Base-by-base conservation (phyloP, 352 stramenopile genomes). In the Phytophthora pinifolia region DNA sequence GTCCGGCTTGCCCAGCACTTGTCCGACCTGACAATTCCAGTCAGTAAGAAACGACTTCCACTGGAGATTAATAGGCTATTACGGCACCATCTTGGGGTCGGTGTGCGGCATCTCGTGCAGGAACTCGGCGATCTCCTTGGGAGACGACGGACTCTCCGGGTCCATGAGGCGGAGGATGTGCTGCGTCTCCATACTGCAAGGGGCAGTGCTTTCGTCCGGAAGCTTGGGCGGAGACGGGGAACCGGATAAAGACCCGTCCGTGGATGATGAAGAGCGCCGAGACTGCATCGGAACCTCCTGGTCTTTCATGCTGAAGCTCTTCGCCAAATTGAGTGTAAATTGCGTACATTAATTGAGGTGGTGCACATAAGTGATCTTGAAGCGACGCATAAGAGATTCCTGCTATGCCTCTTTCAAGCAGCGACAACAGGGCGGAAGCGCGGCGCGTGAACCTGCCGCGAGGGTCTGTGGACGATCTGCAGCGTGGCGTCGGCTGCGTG, bases 1-100 rank as follows among this genome's bases (percentile, higher is more conserved):
- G 32, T 90, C 74, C 1, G 78, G 78, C 54, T 92, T 76, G 6
- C 82, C 82, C 6, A 92, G 70, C 22, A 90, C 65, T 12, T 72
- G 72, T 1, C 82, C 82, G 10, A 90, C 62, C 78, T 89, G 38
- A 2, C 20, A 42, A 12, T 25, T 48, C 38, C 41, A 52, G 7
- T 39, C 20, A 29, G n/a, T 7, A 31, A 32, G 27, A 13, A 9
- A 31, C 8, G 13, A 6, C 22, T 27, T 27, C 22, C 22, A 27
- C 22, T 27, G 6, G n/a, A 52, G 30, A 12, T 37, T 22, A 47
- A 50, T 44, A 15, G 8, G 10, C 14, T 27, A 27, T 7, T 56
- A 30, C 9, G 43, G 49, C 36, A 86, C 81, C 79, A 86, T 82
- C 60, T 83, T 82, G 0, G 73, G 73, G 58, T 92, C 77, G 9